Evolutionary conservation across 139 green algal species (phyloP), one percentile per base, ranked within the genome.

Genomic region (Chlamydomonas sp.): DNA sequence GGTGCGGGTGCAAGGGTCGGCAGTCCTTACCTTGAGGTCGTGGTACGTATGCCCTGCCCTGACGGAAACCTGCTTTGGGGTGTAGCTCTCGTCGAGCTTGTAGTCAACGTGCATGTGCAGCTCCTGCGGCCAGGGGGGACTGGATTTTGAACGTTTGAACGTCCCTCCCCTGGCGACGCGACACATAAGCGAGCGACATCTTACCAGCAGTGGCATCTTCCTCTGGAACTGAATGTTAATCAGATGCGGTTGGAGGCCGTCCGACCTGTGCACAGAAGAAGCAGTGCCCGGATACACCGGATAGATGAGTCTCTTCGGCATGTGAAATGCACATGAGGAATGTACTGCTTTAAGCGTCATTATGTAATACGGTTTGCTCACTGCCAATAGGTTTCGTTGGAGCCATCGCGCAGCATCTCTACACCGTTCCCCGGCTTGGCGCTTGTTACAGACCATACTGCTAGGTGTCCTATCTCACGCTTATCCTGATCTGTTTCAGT

Each of bases 41-140:
- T 96, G 88, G 16, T 93, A 93, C 3, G 74, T 92, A 71, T 94
- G 98, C 16, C 98, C 98, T 1, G 95, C 96, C 1, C 97, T 88
- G 1, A 99, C 90, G 14, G 94, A 93, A 0, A 99, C 89, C 83
- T 95, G 95, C 83, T 89, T 96, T 2, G 98, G 98, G 5, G 98
- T 99, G 94, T 99, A 99, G 81, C 93, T 98, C 91, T 99, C 98
- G 89, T 99, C 98, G 7, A 95, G 82, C 85, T 97, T 97, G 91
- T 94, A 99, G 89, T 99, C 96, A 3, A 97, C 84, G 80, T 97
- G 96, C 9, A 99, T n/a, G 20, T 95, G 94, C 17, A 99, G 74
- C 84, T 97, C 93, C 90, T 96, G 91, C 61, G 92, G 62, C 73
- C 84, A 84, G 58, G 57, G 12, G 18, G 31, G 31, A 20, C 79